A percentile compares a stretch with the other conserved stretches of the same genome.
These are phyloP conservation scores for Pontederia crassipes DNA, from an alignment of 176 grass and related monocot species.

Conservation along the genomic window DNA sequence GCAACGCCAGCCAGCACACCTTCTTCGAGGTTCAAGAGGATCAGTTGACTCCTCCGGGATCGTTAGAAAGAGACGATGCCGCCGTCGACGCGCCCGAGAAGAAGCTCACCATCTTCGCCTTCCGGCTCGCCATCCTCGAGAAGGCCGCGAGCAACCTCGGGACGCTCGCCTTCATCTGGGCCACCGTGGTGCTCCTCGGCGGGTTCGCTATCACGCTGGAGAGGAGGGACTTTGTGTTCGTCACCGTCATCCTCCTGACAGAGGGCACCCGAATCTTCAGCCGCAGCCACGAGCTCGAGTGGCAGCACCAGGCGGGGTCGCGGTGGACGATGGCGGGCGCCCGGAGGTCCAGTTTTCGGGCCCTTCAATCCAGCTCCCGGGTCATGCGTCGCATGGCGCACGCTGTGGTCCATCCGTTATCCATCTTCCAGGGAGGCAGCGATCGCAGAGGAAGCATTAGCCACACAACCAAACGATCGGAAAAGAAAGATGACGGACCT, in stretches of 20 bases:
- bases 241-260: slow-evolving; percentile 51
- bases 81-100: background rate
- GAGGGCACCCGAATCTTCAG: slow-evolving; percentile 33
- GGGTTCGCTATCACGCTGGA: slow-evolving; percentile 11
- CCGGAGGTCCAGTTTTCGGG: background rate
- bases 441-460: background rate
- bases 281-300: slow-evolving; percentile 36
- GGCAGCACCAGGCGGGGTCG: slow-evolving; percentile 30
- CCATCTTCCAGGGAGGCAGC: background rate
- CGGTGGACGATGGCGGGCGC: slow-evolving; percentile 9
- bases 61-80: too few relatives aligned
- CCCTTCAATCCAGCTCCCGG: slow-evolving; percentile 27
- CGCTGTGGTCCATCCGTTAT: slow-evolving; percentile 7
- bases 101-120: slow-evolving; percentile 6
- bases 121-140: slow-evolving; percentile 3
- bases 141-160: slow-evolving; percentile 3
- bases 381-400: slow-evolving; percentile 19
- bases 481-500: slow-evolving; percentile 9
- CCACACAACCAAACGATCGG: background rate
- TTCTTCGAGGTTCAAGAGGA: too few relatives aligned
- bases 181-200: slow-evolving; percentile 13
- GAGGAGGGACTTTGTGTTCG: slow-evolving; percentile 46
- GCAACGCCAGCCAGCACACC: too few relatives aligned
- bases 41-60: too few relatives aligned
- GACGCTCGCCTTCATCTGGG: slow-evolving; percentile 15